A percentile compares a stretch with the other conserved stretches of the same genome.
phyloP scores from a whole-genome alignment of 2,329 filamentous ascomycete species.

The Pseudogymnoascus sp. region DNA sequence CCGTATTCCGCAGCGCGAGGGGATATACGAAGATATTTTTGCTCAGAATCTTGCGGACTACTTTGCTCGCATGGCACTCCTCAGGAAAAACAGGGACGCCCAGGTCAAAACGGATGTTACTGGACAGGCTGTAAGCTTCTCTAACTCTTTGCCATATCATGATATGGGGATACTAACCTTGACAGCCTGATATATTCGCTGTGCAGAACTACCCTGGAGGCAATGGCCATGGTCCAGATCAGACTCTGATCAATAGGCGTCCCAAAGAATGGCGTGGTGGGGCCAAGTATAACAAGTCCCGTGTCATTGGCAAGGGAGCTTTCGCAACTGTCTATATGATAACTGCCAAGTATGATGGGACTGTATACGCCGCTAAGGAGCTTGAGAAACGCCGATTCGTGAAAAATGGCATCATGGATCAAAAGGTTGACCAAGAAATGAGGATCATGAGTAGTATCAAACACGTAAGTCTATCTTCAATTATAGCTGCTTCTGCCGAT shows the following conservation, averaged over 20 bases:
- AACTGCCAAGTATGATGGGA: constrained; percentile 75
- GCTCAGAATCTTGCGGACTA: constrained; percentile 62
- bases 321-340: constrained; percentile 92
- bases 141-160: background rate
- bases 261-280: constrained; percentile 75
- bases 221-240: background rate
- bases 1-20: constrained; percentile 70
- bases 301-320: constrained; percentile 80
- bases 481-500: constrained; percentile 55
- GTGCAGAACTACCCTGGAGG: background rate
- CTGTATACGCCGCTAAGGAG: constrained; percentile 85
- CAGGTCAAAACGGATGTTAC: background rate
- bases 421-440: constrained; percentile 95
- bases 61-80: constrained; percentile 35
- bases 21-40: constrained; percentile 57
- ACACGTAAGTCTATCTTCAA: constrained; percentile 63
- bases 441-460: constrained; percentile 81
- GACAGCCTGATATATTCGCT: constrained; percentile 7
- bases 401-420: constrained; percentile 82
- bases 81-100: background rate
- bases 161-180: background rate
- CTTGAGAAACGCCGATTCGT: constrained; percentile 88
- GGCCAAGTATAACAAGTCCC: constrained; percentile 73
- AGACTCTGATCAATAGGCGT: constrained; percentile 23
- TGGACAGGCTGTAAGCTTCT: constrained; percentile 8